These are phyloP conservation scores for Lophium mytilinum DNA, from an alignment of 495 filamentous ascomycete species.

Conservation along the genomic window DNA sequence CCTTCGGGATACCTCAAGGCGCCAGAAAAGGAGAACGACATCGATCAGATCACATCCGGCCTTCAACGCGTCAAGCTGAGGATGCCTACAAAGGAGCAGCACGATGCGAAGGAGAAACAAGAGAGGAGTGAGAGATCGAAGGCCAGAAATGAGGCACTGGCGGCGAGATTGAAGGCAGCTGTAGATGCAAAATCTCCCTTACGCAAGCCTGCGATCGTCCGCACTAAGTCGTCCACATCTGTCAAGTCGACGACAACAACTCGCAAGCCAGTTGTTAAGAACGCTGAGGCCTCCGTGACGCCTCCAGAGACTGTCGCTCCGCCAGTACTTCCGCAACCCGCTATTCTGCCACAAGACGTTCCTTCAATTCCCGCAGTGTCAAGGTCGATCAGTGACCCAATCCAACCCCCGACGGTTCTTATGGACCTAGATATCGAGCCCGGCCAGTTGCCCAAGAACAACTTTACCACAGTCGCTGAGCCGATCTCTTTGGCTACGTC, in stretches of 20 bases:
- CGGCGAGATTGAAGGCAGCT: slow-evolving; percentile 5
- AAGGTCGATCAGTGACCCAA: neutral
- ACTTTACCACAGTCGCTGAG: slow-evolving; percentile 8
- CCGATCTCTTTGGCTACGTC: slow-evolving; percentile 7
- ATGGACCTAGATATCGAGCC: slow-evolving; percentile 14
- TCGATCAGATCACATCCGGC: slow-evolving; percentile 58
- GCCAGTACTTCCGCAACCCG: slow-evolving; percentile 17
- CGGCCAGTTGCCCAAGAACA: slow-evolving; percentile 18
- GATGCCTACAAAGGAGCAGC: slow-evolving; percentile 61
- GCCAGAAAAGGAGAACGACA: slow-evolving; percentile 33
- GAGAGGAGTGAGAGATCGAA: no score
- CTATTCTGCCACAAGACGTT: neutral
- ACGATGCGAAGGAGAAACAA: slow-evolving; percentile 50
- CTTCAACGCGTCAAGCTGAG: slow-evolving; percentile 68
- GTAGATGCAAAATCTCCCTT: no score
- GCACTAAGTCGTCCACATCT: slow-evolving; percentile 17
- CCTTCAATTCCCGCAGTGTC: neutral
- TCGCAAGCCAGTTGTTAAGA: slow-evolving; percentile 1
- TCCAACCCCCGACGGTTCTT: slow-evolving; percentile 13
- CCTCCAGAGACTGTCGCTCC: neutral
- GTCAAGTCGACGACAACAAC: slow-evolving; percentile 22
- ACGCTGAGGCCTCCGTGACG: neutral
- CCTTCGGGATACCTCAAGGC: slow-evolving; percentile 27
- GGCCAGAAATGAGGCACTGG: no score
- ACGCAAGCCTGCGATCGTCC: slow-evolving; percentile 20